A percentile compares a stretch with the other conserved stretches of the same genome.
Conservation (phyloP, 257 asterid genomes). For the Ajuga chamaepitys region DNA sequence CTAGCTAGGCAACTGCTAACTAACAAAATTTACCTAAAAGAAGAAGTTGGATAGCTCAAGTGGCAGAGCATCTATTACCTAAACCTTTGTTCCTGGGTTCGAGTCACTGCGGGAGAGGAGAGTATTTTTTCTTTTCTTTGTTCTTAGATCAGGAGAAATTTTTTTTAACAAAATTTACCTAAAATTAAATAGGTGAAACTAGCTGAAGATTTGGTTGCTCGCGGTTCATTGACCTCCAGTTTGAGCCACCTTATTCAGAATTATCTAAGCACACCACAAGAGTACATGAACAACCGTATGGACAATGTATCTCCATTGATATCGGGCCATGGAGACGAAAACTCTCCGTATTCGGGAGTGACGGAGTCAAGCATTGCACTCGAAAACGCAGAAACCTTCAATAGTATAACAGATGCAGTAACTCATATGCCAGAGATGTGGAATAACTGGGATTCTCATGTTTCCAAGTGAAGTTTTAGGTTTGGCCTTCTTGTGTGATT, state of each 20-base stretch:
- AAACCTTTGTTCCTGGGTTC: no score
- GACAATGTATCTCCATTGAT: conserved; percentile 30
- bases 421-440: conserved; percentile 35
- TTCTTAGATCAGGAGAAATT: no score
- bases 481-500: background rate
- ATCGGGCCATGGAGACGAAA: conserved; percentile 16
- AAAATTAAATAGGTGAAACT: conserved; percentile 48
- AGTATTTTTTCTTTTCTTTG: no score
- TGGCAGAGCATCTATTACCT: no score
- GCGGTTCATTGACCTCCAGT: conserved; percentile 59
- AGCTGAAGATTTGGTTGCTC: conserved; percentile 67
- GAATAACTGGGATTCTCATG: conserved; percentile 45
- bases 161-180: no score
- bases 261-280: conserved; percentile 40
- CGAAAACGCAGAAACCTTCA: conserved; percentile 20
- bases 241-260: conserved; percentile 60
- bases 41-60: no score
- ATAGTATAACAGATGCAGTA: conserved; percentile 23
- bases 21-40: no score
- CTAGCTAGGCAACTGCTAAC: no score
- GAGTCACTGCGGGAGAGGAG: no score
- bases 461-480: background rate
- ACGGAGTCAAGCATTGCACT: conserved; percentile 16
- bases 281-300: conserved; percentile 18
- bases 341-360: conserved; percentile 20